These are phyloP conservation scores for Penicillium manginii DNA, from an alignment of 495 filamentous ascomycete species.

Conservation along the genomic window DNA sequence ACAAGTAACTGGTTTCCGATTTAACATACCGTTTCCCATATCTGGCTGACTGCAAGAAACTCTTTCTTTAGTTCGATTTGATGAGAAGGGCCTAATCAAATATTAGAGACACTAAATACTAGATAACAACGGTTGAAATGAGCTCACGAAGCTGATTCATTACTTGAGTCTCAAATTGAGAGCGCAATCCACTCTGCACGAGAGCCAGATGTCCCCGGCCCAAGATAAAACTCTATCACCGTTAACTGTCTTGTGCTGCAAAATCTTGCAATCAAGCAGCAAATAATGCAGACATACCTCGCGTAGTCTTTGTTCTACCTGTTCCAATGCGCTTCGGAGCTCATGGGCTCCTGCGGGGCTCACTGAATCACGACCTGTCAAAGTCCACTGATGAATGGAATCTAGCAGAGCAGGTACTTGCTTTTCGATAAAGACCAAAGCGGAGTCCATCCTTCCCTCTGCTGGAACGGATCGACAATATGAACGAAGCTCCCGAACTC, in stretches of 20 bases:
- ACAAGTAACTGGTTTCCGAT: too few relatives aligned
- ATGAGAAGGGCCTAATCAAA: too few relatives aligned
- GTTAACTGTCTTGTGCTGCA: not conserved
- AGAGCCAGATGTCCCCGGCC: too few relatives aligned
- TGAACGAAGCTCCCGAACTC: constrained; percentile 30
- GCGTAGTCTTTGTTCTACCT: constrained; percentile 14
- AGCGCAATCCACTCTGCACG: too few relatives aligned
- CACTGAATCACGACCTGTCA: constrained; percentile 17
- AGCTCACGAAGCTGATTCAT: too few relatives aligned
- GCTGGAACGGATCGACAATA: constrained; percentile 38
- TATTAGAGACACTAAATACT: too few relatives aligned
- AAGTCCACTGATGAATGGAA: constrained; percentile 30
- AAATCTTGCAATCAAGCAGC: not conserved
- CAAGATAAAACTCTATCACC: too few relatives aligned
- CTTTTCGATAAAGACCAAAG: constrained; percentile 22
- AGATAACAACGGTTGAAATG: too few relatives aligned
- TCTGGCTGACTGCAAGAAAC: too few relatives aligned
- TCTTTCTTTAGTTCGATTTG: too few relatives aligned
- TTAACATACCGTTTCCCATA: too few relatives aligned
- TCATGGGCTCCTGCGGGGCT: constrained; percentile 13
- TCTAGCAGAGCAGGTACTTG: constrained; percentile 27
- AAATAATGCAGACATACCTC: constrained; percentile 10
- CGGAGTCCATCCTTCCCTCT: constrained; percentile 27
- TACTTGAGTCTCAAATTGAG: too few relatives aligned
- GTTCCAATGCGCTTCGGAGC: constrained; percentile 14